These are phyloP conservation scores for Lagenidium sp. DNA, from an alignment of 352 stramenopile species.

Conservation along the genomic window DNA sequence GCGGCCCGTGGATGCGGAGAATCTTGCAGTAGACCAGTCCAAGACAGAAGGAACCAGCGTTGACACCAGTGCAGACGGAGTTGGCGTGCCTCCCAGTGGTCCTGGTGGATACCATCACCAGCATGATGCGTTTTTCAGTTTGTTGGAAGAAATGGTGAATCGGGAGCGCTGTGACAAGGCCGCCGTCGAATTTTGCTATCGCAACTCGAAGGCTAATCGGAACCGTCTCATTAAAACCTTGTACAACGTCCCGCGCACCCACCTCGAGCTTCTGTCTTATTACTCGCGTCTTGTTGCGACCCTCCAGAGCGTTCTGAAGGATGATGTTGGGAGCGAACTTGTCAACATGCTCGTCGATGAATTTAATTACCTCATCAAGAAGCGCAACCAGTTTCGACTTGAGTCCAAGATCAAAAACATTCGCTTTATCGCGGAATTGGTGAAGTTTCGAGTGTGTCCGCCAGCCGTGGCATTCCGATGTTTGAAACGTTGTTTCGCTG, in stretches of 20 bases:
- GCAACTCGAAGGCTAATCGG: conserved; percentile 91
- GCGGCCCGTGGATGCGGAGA: neutral
- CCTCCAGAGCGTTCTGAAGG: conserved; percentile 88
- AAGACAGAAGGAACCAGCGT: conserved; percentile 2
- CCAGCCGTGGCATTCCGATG: conserved; percentile 92
- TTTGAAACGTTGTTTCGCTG: conserved; percentile 90
- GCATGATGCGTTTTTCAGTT: conserved; percentile 86
- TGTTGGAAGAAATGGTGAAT: conserved; percentile 92
- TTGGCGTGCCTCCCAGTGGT: conserved; percentile 2
- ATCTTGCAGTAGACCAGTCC: neutral
- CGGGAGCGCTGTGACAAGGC: conserved; percentile 94
- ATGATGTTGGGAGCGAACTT: conserved; percentile 87
- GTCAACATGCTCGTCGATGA: conserved; percentile 91
- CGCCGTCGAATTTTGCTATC: conserved; percentile 94
- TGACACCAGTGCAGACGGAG: neutral
- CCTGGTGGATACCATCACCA: conserved; percentile 87
- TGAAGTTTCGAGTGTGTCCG: conserved; percentile 95
- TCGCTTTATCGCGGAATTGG: conserved; percentile 93
- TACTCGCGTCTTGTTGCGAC: conserved; percentile 93
- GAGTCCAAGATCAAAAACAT: conserved; percentile 96
- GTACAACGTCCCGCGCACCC: conserved; percentile 88
- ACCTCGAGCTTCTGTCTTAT: conserved; percentile 93
- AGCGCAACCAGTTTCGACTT: conserved; percentile 90
- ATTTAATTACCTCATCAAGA: conserved; percentile 91
- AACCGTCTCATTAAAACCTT: conserved; percentile 90